phyloP scores from a whole-genome alignment of 176 grass and related monocot genomes.

The Oryza glumipatula region DNA sequence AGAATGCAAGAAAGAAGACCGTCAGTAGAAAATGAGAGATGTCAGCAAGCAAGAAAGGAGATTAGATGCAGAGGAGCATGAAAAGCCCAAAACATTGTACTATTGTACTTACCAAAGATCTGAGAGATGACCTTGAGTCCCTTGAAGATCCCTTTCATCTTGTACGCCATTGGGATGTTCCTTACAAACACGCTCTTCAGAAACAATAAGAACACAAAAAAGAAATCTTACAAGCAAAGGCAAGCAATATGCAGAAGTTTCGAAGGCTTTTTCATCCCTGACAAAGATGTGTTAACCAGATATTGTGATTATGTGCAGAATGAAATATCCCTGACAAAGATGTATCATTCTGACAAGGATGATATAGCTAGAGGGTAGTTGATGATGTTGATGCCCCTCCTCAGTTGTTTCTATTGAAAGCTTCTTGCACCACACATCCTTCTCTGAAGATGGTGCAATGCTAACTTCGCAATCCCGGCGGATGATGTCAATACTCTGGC shows the following conservation, averaged over 20 bases:
- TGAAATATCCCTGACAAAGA: background rate
- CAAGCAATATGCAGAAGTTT: background rate
- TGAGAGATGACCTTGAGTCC: constrained; percentile 73
- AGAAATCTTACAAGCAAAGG: constrained; percentile 9
- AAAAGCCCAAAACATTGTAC: background rate
- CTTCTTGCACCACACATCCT: background rate
- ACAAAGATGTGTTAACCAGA: constrained; percentile 42
- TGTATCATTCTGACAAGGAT: constrained; percentile 3
- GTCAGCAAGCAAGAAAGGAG: background rate
- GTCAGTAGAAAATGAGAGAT: background rate
- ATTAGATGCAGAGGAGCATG: background rate
- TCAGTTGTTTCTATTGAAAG: background rate
- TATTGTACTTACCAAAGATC: constrained; percentile 55
- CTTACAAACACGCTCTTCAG: constrained; percentile 7
- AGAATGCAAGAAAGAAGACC: background rate
- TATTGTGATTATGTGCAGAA: background rate
- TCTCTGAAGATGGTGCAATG: background rate
- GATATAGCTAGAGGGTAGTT: constrained; percentile 28
- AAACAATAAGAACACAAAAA: constrained; percentile 8
- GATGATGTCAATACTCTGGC: too few species aligned
- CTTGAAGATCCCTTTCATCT: constrained; percentile 83
- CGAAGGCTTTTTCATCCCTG: constrained; percentile 27
- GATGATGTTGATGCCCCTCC: constrained; percentile 24
- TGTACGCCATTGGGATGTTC: constrained; percentile 58
- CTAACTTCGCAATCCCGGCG: too few species aligned